Base-by-base conservation (phyloP, 2,329 filamentous ascomycete genomes). In the Arthrinium puccinioides region DNA sequence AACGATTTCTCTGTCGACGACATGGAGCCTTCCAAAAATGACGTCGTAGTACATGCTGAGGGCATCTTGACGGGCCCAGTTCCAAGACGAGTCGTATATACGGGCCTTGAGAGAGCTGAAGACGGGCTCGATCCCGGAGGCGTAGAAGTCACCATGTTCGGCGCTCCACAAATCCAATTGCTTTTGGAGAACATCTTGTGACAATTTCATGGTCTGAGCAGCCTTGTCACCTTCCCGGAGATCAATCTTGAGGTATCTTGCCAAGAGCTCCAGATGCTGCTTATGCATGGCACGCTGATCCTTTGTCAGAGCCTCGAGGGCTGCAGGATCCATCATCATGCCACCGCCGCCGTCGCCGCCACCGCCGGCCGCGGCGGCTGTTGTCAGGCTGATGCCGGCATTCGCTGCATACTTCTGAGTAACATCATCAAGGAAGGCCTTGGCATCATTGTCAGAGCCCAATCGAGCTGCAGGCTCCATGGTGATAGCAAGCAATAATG, bases 241-340 rank as follows among this genome's bases (percentile, higher is more conserved):
- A 55, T 98, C 92, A 70, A 97, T 84, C 72, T 98, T 97, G 49
- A 98, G 76, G 62, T 98, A 98, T 52, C 90, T 79, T 5, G 92
- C 92, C 49, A 94, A 86, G 15, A 96, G 74, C 69, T 98, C 92
- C 19, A 98, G 76, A 61, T 98, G 92, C 60, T 98, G 90, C 74
- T 97, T 97, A 80, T 97, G 97, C 2, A 98, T 74, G 19, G 87
- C 84, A 46, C 84, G 81, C 64, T 98, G 92, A 56, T 97, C 92
- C 63, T 97, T 97, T 55, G 92, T 98, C 37, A 98, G 74, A 11
- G 92, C 92, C 60, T 98, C 92, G 46, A 98, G 83, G 37, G 92
- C 92, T 26, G 90, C 92, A 8, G 92, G 92, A 55, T 98, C 92
- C 89, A 98, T 97, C 87, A 98, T 95, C 92, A 98, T 97, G 57